Percentiles rank a stretch among this genome's conserved stretches.
phyloP scores from a whole-genome alignment of 257 asterid genomes.

The Jacaranda copaia region DNA sequence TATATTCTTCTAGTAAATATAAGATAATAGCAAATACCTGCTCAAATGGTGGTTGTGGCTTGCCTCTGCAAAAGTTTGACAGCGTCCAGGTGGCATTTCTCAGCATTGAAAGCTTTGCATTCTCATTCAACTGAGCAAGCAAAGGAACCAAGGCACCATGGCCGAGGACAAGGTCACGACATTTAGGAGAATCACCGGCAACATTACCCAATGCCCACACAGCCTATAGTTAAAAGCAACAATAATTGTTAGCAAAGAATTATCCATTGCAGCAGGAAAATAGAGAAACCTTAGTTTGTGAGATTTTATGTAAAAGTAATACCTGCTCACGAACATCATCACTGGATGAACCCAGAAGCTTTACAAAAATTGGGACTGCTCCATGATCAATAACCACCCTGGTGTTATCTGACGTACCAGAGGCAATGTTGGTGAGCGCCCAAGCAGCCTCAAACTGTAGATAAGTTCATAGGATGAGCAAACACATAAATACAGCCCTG shows the following conservation, averaged over 20 bases:
- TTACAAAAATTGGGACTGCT: conserved; percentile 83
- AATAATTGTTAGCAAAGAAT: background rate
- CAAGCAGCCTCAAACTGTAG: conserved; percentile 95
- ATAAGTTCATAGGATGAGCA: conserved; percentile 20
- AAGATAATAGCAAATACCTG: conserved; percentile 58
- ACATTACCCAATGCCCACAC: conserved; percentile 98
- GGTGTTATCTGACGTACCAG: conserved; percentile 94
- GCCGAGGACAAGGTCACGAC: conserved; percentile 91
- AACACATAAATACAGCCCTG: background rate
- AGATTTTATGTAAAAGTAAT: conserved; percentile 3
- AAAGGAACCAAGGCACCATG: conserved; percentile 83
- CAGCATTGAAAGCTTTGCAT: conserved; percentile 89
- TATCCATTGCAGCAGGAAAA: conserved; percentile 16
- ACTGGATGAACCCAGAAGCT: conserved; percentile 84
- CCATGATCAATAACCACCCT: conserved; percentile 90
- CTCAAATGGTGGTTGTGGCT: conserved; percentile 96
- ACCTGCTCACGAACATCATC: conserved; percentile 99
- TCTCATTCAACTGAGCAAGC: conserved; percentile 81
- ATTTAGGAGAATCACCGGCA: conserved; percentile 93
- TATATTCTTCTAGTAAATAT: background rate
- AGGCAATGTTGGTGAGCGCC: conserved; percentile 98
- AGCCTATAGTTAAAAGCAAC: conserved; percentile 54
- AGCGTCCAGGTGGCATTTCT: conserved; percentile 97
- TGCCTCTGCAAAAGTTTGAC: conserved; percentile 97
- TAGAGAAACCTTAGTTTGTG: background rate